Evolutionary conservation across 2,329 filamentous ascomycete genomes (phyloP).

Genomic region (Venturia asperata): DNA sequence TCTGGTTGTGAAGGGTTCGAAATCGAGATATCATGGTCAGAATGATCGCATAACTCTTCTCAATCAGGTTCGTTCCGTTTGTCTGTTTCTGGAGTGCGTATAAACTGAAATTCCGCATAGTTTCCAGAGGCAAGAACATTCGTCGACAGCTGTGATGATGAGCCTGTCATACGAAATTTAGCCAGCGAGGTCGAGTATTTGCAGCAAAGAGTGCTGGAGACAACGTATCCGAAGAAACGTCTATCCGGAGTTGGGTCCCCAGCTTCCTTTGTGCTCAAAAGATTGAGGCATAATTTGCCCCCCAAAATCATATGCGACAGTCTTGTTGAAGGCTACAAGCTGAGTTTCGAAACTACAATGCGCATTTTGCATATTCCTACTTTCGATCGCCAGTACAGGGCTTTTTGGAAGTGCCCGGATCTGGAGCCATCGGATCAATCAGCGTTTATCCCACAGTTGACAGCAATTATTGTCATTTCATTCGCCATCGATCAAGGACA

Average conservation of each 20-base stretch:
- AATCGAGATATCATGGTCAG: slow-evolving; percentile 24
- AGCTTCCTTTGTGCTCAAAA: slow-evolving; percentile 23
- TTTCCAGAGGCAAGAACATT: background rate
- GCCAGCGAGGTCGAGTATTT: slow-evolving; percentile 23
- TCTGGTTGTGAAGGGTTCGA: slow-evolving; percentile 24
- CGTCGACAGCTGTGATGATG: slow-evolving; percentile 17
- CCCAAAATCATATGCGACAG: slow-evolving; percentile 25
- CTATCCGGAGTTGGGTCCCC: slow-evolving; percentile 19
- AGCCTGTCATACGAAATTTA: slow-evolving; percentile 18
- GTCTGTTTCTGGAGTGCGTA: slow-evolving; percentile 22
- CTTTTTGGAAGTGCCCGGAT: slow-evolving; percentile 23
- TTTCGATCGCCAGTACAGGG: slow-evolving; percentile 25
- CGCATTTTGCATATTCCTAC: slow-evolving; percentile 26
- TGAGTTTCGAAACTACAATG: slow-evolving; percentile 26
- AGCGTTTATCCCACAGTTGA: slow-evolving; percentile 23
- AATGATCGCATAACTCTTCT: slow-evolving; percentile 25
- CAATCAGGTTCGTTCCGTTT: slow-evolving; percentile 24
- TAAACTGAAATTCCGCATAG: background rate
- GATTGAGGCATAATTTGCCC: slow-evolving; percentile 24
- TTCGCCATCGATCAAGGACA: slow-evolving; percentile 23
- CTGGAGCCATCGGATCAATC: slow-evolving; percentile 20
- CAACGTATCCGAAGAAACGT: slow-evolving; percentile 20
- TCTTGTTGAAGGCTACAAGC: slow-evolving; percentile 24
- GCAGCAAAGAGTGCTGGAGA: slow-evolving; percentile 22
- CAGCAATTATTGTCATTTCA: slow-evolving; percentile 25